phyloP scores from a whole-genome alignment of 768 basidiomycete genomes.

The Naematelia aurantialba region DNA sequence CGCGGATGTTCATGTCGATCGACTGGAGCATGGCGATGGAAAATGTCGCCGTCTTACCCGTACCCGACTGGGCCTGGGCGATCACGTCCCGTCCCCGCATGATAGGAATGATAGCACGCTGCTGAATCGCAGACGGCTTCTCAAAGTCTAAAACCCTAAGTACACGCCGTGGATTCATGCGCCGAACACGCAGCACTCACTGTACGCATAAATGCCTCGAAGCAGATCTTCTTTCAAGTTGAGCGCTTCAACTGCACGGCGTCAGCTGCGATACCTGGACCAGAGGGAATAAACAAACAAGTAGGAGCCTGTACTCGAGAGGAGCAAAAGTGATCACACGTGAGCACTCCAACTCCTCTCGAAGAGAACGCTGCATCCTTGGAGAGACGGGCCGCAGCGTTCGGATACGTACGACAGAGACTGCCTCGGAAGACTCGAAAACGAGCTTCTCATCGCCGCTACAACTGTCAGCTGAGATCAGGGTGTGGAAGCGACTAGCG shows the following conservation, averaged over 20 bases:
- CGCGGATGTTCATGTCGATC: constrained; percentile 89
- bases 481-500: not conserved
- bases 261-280: constrained; percentile 15
- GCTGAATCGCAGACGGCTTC: constrained; percentile 97
- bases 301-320: constrained; percentile 50
- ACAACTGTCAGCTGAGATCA: constrained; percentile 53
- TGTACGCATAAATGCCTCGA: constrained; percentile 52
- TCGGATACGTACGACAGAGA: constrained; percentile 58
- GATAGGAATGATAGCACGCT: constrained; percentile 94
- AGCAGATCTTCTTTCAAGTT: constrained; percentile 51
- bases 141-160: constrained; percentile 61
- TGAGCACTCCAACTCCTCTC: constrained; percentile 48
- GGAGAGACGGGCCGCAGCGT: constrained; percentile 10
- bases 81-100: constrained; percentile 83
- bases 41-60: constrained; percentile 99
- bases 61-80: constrained; percentile 97
- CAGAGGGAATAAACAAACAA: constrained; percentile 37
- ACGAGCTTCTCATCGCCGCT: constrained; percentile 85
- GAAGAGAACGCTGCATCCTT: constrained; percentile 30
- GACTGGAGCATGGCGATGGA: constrained; percentile 97
- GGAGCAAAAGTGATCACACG: constrained; percentile 44
- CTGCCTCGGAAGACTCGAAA: constrained; percentile 73
- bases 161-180: not conserved
- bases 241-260: constrained; percentile 48
- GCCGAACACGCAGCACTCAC: constrained; percentile 18